Evolutionary conservation across 352 stramenopile genomes (phyloP), one percentile per base, ranked within the genome.

Genomic region (Pythium aquatile): DNA sequence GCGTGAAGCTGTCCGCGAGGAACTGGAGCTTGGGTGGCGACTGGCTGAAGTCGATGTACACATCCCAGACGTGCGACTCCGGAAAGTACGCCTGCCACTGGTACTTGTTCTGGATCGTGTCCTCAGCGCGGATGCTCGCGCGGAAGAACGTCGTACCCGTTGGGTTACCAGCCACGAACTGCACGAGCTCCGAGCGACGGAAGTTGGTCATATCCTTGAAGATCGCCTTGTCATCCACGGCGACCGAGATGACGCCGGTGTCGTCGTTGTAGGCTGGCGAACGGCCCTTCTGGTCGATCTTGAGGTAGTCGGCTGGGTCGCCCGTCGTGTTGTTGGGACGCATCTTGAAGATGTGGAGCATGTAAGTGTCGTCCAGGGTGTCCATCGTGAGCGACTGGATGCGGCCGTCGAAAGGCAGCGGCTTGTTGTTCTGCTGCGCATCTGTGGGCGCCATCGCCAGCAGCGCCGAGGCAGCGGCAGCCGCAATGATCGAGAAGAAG

Each of bases 141-240:
- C 72, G 69, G 59, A 78, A 74, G 66, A 74, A 76, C 24, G 72
- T 78, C 24, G 63, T 74, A 49, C 66, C 69, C 13, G 42, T 60
- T 2, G 61, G 48, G 61, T 71, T 76, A 28, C 61, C 66, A 13
- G 59, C 67, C 53, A 79, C 54, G 39, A 73, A 65, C 63, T 76
- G 63, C 61, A 76, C 66, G 40, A 76, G 53, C 37, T 77, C 70
- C 2, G 70, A 74, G 44, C 70, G 70, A 16, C 70, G 66, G 29
- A 72, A 74, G 30, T 65, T 74, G 32, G 32, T 55, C 59, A 70
- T 61, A 20, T 53, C 53, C 14, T 61, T 58, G 59, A 69, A 77
- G 48, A 77, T 65, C 46, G 70, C 63, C 30, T 63, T 52, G 35
- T 74, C 63, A 35, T 77, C 63, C 44, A 77, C 71, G 6, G 67